Conservation (phyloP, 1,284 basidiomycete species). For the Trichosporon coremiiforme region DNA sequence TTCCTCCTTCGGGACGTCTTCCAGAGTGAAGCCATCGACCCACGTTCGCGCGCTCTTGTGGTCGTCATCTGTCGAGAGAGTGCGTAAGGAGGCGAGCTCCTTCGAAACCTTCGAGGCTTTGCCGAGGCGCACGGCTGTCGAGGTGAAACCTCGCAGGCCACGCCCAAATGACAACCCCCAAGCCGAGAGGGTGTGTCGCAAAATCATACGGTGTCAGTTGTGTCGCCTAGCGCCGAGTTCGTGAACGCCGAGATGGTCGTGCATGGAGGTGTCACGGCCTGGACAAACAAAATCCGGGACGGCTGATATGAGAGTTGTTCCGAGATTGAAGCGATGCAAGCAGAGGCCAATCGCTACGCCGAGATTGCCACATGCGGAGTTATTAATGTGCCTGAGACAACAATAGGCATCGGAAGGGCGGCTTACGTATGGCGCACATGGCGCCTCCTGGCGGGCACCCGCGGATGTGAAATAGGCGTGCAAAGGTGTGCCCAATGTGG, state of each 20-base stretch:
- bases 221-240: neutral
- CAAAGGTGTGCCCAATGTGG: neutral
- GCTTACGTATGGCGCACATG: neutral
- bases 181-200: neutral
- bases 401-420: neutral
- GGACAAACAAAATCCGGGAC: neutral
- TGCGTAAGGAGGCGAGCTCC: constrained; percentile 27
- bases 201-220: neutral
- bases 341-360: neutral
- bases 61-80: constrained; percentile 26
- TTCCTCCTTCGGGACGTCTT: constrained; percentile 48
- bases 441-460: neutral
- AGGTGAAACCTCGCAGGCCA: neutral
- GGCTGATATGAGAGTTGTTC: neutral
- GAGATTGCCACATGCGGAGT: constrained; percentile 5
- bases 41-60: constrained; percentile 43
- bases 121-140: neutral
- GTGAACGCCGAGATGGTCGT: neutral
- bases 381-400: neutral
- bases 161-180: neutral
- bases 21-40: constrained; percentile 42
- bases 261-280: neutral
- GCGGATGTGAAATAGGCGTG: neutral
- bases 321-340: neutral
- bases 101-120: constrained; percentile 13